These are phyloP conservation scores for Dothiorella sarmentorum DNA, from an alignment of 2,329 filamentous ascomycete genomes.

Conservation along the genomic window DNA sequence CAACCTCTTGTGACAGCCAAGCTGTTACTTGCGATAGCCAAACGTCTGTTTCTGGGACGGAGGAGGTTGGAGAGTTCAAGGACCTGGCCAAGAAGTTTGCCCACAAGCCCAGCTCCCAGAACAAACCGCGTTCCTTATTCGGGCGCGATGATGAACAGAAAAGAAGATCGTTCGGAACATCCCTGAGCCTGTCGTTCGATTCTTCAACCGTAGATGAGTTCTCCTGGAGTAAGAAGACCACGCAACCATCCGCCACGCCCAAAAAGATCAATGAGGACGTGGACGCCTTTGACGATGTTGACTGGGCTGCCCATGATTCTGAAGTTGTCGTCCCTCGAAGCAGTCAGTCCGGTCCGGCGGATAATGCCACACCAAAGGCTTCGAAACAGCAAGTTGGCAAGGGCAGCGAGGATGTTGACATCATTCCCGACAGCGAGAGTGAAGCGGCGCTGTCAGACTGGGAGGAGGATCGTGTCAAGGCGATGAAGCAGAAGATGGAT, in stretches of 20 bases:
- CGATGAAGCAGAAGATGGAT: background rate
- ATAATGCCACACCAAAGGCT: background rate
- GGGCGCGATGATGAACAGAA: background rate
- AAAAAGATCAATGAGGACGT: background rate
- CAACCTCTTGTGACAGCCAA: background rate
- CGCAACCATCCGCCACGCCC: background rate
- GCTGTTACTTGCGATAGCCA: background rate
- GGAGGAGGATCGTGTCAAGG: background rate
- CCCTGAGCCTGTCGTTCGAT: background rate
- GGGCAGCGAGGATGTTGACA: conserved; percentile 47
- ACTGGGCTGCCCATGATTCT: conserved; percentile 29
- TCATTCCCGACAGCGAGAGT: conserved; percentile 43
- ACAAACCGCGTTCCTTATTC: background rate
- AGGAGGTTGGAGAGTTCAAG: background rate
- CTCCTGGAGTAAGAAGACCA: background rate
- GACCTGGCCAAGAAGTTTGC: conserved; percentile 6
- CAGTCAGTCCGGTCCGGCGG: background rate
- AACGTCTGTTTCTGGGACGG: background rate
- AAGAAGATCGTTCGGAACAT: background rate
- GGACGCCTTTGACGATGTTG: conserved; percentile 23
- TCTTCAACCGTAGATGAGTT: background rate
- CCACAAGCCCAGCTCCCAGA: background rate
- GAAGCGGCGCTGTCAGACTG: conserved; percentile 20
- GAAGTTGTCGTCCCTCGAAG: conserved; percentile 31
- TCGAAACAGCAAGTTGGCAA: conserved; percentile 23